Base-by-base conservation (phyloP, 179 eudicot genomes). In the Beta macrorhiza region DNA sequence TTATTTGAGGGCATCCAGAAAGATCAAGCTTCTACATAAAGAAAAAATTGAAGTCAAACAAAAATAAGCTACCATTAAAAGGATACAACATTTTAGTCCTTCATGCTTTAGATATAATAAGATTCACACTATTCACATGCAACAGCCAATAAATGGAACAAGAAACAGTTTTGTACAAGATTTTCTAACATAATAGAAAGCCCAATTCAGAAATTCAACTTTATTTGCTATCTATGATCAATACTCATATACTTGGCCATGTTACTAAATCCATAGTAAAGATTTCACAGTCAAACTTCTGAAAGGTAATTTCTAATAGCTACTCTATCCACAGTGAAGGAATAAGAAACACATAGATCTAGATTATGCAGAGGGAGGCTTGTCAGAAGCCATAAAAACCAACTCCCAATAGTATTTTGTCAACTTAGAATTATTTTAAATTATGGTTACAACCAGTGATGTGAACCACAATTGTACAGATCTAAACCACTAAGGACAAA, bases 1-100 rank as follows among this genome's bases (percentile, higher is more conserved):
- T 89, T 55, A 92, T 85, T 83, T 93, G 98, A 77, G 94, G 91
- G 88, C 98, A 95, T 76, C 97, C 89, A 64, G 98, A 91, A 81
- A 95, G 88, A 80, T 95, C 97, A 76, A 95, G 82, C 87, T 82
- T 90, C 99, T 95, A 91, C 91, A 91, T 63, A 68, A 52, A 87
- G 47, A 77, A 68, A 16, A 3, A 83, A 51, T n/a, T 42, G 16
- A 79, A 83, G 77, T 76, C 62, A 79, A 57, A 55, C 57, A 55
- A 55, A 45, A 5, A 79, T 15, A 16, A 68, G 25, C 32, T 51
- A 59, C 68, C 4, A 42, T 51, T 47, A 79, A 6, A 52, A 17
- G 49, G 7, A 62, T 16, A 51, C 32, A 0, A 17, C 59, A 64
- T 14, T 15, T 13, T 7, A 32, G 58, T 11, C 37, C 58, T 45